A percentile compares a stretch with the other conserved stretches of the same genome.
These are phyloP conservation scores for Parasarocladium wereldwijsianum DNA, from an alignment of 2,329 filamentous ascomycete genomes.

Conservation along the genomic window DNA sequence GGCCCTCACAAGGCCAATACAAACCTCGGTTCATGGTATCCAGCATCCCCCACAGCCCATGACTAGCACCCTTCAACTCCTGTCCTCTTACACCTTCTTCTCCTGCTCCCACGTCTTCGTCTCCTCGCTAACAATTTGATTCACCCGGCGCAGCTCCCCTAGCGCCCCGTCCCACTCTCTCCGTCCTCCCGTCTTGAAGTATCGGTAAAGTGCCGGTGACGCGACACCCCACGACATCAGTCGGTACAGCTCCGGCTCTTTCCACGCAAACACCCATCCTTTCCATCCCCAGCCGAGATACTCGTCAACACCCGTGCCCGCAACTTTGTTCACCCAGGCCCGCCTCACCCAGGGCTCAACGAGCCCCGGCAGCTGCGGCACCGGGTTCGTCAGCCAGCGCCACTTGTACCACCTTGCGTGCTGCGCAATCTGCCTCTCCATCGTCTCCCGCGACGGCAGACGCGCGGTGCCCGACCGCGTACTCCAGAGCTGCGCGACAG, in stretches of 20 bases:
- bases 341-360: conserved; percentile 17
- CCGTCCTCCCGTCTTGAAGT: conserved; percentile 22
- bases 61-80: too few relatives aligned
- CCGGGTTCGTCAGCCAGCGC: conserved; percentile 6
- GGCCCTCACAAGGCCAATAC: too few relatives aligned
- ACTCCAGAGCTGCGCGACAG: conserved; percentile 26
- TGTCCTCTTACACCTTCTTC: too few relatives aligned
- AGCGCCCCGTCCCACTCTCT: conserved; percentile 21
- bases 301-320: conserved; percentile 23
- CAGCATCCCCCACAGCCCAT: too few relatives aligned
- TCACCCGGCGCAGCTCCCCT: too few relatives aligned
- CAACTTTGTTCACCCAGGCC: conserved; percentile 20
- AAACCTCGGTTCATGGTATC: too few relatives aligned
- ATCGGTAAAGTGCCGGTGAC: conserved; percentile 21
- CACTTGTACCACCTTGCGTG: conserved; percentile 8
- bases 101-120: too few relatives aligned
- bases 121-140: too few relatives aligned
- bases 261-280: conserved; percentile 22
- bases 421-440: conserved; percentile 13
- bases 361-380: conserved; percentile 9
- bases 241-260: conserved; percentile 19
- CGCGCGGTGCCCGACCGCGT: conserved; percentile 17
- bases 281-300: conserved; percentile 22
- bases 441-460: conserved; percentile 18
- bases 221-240: conserved; percentile 20